Evolutionary conservation across 805 yeast genomes (phyloP).

Genomic region (Metschnikowia chrysomelidarum): DNA sequence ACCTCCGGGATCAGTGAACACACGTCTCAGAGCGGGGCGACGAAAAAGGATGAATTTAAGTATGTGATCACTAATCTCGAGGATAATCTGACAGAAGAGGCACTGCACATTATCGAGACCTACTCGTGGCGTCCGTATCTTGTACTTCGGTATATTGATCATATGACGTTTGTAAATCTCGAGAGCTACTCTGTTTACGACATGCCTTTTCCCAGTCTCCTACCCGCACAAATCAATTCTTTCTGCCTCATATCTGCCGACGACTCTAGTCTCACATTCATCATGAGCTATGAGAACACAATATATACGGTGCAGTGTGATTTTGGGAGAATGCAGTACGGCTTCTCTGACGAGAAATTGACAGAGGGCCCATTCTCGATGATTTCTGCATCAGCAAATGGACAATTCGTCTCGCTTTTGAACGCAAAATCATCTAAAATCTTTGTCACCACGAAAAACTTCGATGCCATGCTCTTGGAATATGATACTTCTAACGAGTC

Average conservation of each 20-base stretch:
- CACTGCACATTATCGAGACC: constrained; percentile 24
- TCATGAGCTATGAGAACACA: constrained; percentile 29
- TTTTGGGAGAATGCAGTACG: constrained; percentile 21
- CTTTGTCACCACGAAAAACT: constrained; percentile 49
- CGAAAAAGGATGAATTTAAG: constrained; percentile 3
- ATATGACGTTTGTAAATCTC: constrained; percentile 37
- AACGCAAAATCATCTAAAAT: constrained; percentile 38
- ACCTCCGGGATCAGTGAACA: background rate
- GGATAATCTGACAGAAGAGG: constrained; percentile 29
- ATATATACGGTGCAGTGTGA: constrained; percentile 27
- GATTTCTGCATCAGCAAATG: constrained; percentile 51
- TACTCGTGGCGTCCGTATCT: constrained; percentile 44
- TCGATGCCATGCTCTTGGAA: constrained; percentile 43
- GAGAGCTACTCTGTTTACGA: constrained; percentile 37
- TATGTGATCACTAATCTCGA: constrained; percentile 33
- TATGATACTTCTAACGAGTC: constrained; percentile 42
- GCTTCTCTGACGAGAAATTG: constrained; percentile 35
- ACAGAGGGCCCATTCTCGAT: constrained; percentile 50
- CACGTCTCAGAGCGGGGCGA: background rate
- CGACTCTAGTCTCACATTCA: constrained; percentile 18
- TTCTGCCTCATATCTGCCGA: constrained; percentile 16
- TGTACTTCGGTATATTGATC: constrained; percentile 39
- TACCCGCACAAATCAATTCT: constrained; percentile 23
- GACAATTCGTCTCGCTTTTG: constrained; percentile 52
- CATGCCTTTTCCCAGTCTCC: constrained; percentile 28